A percentile compares a stretch with the other conserved stretches of the same genome.
phyloP scores from a whole-genome alignment of 345 rosid genomes.

The Aquilaria yunnanensis region DNA sequence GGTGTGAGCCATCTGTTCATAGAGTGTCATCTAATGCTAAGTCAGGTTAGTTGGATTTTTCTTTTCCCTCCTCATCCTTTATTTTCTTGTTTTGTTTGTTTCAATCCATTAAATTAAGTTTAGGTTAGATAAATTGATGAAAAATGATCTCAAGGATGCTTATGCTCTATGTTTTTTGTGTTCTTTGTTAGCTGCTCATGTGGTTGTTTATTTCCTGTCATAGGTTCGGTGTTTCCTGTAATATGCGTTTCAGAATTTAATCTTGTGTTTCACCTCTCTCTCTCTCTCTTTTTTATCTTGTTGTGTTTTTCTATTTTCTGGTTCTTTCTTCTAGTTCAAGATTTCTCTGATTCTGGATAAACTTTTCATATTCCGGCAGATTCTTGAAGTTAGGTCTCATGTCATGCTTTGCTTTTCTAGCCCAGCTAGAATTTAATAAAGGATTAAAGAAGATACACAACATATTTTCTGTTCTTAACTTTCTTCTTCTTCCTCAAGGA shows the following conservation, averaged over 20 bases:
- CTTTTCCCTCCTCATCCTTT: not conserved
- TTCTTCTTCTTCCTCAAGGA: conserved; percentile 12
- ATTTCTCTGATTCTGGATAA: not conserved
- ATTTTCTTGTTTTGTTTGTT: not conserved
- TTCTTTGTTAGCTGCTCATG: conserved; percentile 8
- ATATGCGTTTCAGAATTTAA: too few species aligned
- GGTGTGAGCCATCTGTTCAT: conserved; percentile 62
- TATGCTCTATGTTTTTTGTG: not conserved
- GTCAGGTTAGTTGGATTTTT: conserved; percentile 50
- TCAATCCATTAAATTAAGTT: not conserved
- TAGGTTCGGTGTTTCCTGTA: too few species aligned
- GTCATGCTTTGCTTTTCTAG: not conserved
- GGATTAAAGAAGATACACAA: not conserved
- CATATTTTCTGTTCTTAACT: not conserved
- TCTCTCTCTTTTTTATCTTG: not conserved
- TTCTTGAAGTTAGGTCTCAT: not conserved
- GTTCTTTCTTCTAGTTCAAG: not conserved
- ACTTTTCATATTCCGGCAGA: not conserved
- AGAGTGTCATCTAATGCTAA: conserved; percentile 85
- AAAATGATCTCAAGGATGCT: not conserved
- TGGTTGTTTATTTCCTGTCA: not conserved
- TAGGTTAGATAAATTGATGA: too few species aligned
- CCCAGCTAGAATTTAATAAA: conserved; percentile 1
- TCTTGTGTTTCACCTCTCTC: too few species aligned
- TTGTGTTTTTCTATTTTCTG: not conserved